Conservation (phyloP, 441 rosid species). For the Gossypium lobatum region DNA sequence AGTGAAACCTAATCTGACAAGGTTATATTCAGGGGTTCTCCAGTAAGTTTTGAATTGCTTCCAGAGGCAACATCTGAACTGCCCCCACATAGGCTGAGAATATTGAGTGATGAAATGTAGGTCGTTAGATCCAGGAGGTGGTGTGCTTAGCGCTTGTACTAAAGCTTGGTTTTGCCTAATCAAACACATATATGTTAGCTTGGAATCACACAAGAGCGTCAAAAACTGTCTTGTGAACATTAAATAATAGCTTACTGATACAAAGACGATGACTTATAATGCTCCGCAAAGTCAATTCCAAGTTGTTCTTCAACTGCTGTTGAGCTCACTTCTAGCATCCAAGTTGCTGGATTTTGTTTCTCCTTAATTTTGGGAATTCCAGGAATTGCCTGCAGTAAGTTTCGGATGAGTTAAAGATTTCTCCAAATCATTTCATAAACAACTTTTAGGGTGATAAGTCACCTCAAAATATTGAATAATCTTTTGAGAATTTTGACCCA, state of each 20-base stretch:
- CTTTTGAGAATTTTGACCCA: constrained; percentile 57
- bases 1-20: constrained; percentile 64
- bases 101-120: constrained; percentile 54
- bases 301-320: constrained; percentile 50
- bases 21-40: constrained; percentile 93
- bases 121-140: constrained; percentile 53
- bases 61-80: constrained; percentile 84
- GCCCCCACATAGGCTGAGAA: constrained; percentile 58
- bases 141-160: constrained; percentile 60
- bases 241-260: constrained; percentile 39
- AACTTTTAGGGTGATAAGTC: not conserved
- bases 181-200: constrained; percentile 10
- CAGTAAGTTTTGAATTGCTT: constrained; percentile 86
- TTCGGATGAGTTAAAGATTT: not conserved
- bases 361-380: constrained; percentile 55
- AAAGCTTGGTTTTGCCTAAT: constrained; percentile 60
- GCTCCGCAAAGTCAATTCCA: constrained; percentile 51
- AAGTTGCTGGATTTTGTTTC: constrained; percentile 67
- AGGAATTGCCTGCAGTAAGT: constrained; percentile 38
- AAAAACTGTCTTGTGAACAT: no score
- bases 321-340: constrained; percentile 81
- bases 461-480: constrained; percentile 67
- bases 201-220: not conserved
- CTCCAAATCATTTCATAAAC: not conserved
- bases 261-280: constrained; percentile 48